Base-by-base conservation (phyloP, 495 filamentous ascomycete genomes). In the Baudoinia panamericana region DNA sequence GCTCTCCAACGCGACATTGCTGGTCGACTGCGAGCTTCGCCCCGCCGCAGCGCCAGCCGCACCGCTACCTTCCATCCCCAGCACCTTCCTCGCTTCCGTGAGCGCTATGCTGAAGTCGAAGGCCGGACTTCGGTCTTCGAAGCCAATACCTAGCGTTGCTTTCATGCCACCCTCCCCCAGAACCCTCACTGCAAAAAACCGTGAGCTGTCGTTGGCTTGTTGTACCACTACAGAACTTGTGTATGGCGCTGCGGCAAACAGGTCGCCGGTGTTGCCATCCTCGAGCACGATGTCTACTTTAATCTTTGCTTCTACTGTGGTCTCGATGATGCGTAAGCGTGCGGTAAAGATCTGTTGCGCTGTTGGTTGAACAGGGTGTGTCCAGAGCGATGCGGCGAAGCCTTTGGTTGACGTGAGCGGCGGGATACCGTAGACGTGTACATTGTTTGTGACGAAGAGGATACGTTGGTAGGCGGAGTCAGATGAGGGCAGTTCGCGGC, bases 241-340 rank as follows among this genome's bases (percentile, higher is more conserved):
- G 57, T 87, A 87, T 4, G 83, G 83, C 5, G 77, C 77, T 9
- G 80, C 82, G 22, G 84, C 83, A 61, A 90, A 88, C 23, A 88
- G 67, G 32, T 75, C 63, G n/a, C 76, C 80, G 0, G 62, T 76
- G 21, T 61, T 56, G 2, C 73, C 62, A 58, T 87, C 82, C 53
- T 87, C 82, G 39, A 90, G 72, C 15, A 84, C 60, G 46, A 87
- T 70, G 53, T 83, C 78, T 7, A 73, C 71, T 52, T 73, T 75
- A 13, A 87, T 61, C 25, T 62, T 66, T 1, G 77, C 69, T 16
- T 42, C 37, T 15, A 35, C 11, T 0, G 48, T 43, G 19, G 80
- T 86, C 59, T 90, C 83, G 56, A 90, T 63, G 42, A 88, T 67
- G 52, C 84, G 80, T 4, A 87, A 58, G 17, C 83, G 78, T 39